These are phyloP conservation scores for Biancaea sappan DNA, from an alignment of 306 rosid species.

Conservation along the genomic window DNA sequence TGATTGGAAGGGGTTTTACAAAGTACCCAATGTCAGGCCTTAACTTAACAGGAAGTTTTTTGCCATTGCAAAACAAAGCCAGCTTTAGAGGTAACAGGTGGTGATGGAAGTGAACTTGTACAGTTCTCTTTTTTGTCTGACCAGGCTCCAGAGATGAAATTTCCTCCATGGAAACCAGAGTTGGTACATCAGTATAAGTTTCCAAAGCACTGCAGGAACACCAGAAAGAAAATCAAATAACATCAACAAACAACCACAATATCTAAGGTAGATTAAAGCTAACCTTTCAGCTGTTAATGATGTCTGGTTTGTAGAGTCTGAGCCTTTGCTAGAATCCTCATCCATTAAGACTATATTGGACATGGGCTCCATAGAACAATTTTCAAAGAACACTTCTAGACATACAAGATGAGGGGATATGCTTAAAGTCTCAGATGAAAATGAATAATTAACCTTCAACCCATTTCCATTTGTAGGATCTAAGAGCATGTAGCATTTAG, in stretches of 20 bases:
- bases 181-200: constrained; percentile 49
- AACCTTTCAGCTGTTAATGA: constrained; percentile 58
- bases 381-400: constrained; percentile 69
- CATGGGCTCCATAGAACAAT: constrained; percentile 76
- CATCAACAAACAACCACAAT: constrained; percentile 18
- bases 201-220: constrained; percentile 56
- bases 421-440: constrained; percentile 74
- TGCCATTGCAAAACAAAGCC: constrained; percentile 73
- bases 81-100: constrained; percentile 91
- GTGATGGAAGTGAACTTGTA: constrained; percentile 87
- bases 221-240: constrained; percentile 24
- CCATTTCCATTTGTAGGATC: constrained; percentile 88
- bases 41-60: constrained; percentile 66
- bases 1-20: constrained; percentile 70
- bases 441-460: constrained; percentile 82
- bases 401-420: constrained; percentile 80
- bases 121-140: constrained; percentile 55
- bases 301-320: constrained; percentile 53
- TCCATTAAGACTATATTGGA: constrained; percentile 60
- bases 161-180: constrained; percentile 64
- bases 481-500: constrained; percentile 71
- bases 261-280: constrained; percentile 34
- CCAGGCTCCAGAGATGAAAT: constrained; percentile 79
- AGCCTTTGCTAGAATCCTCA: constrained; percentile 61
- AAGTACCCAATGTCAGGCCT: constrained; percentile 96